Conservation (phyloP, 768 basidiomycete genomes). For the Termitomyces sp. region DNA sequence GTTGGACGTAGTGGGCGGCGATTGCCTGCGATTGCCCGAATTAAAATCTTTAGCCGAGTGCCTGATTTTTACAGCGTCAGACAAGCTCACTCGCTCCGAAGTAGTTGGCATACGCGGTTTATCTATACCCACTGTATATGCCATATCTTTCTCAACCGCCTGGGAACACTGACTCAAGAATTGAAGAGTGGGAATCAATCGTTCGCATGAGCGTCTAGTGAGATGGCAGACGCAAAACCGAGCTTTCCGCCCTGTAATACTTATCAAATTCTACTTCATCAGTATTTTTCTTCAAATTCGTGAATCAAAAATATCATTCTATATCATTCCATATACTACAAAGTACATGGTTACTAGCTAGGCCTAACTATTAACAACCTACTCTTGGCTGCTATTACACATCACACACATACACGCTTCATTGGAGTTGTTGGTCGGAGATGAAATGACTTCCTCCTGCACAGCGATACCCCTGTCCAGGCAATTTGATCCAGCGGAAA, state of each 20-base stretch:
- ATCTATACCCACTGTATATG: background rate
- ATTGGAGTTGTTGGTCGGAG: conserved; percentile 12
- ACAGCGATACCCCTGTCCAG: conserved; percentile 18
- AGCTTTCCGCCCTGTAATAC: background rate
- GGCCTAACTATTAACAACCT: background rate
- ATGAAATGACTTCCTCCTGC: conserved; percentile 22
- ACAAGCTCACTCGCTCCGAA: background rate
- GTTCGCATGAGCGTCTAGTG: background rate
- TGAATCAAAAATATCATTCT: background rate
- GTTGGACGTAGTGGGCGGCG: background rate
- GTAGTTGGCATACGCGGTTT: background rate
- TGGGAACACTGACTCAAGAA: background rate
- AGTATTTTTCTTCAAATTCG: background rate
- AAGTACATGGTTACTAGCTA: background rate
- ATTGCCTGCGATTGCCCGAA: background rate
- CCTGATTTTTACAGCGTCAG: background rate
- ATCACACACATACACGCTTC: background rate
- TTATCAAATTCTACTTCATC: background rate
- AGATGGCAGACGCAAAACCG: background rate
- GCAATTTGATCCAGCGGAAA: conserved; percentile 16
- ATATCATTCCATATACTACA: background rate
- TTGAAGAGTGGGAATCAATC: background rate
- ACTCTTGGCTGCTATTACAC: background rate
- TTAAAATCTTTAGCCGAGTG: background rate
- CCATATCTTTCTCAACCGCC: background rate